Conservation (phyloP, 495 filamentous ascomycete species). For the Thozetella sp. region DNA sequence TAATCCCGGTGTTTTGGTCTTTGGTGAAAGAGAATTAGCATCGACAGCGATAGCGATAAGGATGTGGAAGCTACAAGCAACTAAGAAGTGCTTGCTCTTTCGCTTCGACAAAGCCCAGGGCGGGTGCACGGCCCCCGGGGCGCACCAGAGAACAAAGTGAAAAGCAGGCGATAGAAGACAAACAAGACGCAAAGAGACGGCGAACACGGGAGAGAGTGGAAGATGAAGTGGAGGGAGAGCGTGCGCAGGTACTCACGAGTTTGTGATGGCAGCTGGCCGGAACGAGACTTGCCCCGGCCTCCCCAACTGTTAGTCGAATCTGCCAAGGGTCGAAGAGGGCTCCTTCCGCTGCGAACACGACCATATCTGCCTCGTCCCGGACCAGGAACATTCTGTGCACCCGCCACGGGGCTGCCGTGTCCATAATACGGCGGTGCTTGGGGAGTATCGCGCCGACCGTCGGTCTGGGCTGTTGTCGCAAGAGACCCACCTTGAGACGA, state of each 20-base stretch:
- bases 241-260: slow-evolving; percentile 36
- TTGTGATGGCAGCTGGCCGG: slow-evolving; percentile 37
- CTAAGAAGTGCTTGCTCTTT: too few species aligned
- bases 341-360: slow-evolving; percentile 63
- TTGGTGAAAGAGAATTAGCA: not conserved
- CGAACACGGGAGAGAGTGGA: too few species aligned
- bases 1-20: slow-evolving; percentile 72
- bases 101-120: too few species aligned
- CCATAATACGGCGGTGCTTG: slow-evolving; percentile 31
- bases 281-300: slow-evolving; percentile 43
- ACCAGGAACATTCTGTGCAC: slow-evolving; percentile 72
- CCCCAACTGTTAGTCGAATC: slow-evolving; percentile 57
- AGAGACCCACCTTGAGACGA: slow-evolving; percentile 15
- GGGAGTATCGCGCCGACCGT: slow-evolving; percentile 25
- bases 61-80: not conserved
- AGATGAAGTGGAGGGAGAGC: not conserved
- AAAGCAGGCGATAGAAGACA: not conserved
- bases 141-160: not conserved
- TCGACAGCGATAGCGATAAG: not conserved
- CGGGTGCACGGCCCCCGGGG: too few species aligned
- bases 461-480: slow-evolving; percentile 21
- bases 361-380: slow-evolving; percentile 81
- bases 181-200: too few species aligned
- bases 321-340: slow-evolving; percentile 59
- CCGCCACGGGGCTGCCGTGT: slow-evolving; percentile 30